A percentile compares a stretch with the other conserved stretches of the same genome.
phyloP scores from a whole-genome alignment of 352 stramenopile species.

The Phytophthora citricola region DNA sequence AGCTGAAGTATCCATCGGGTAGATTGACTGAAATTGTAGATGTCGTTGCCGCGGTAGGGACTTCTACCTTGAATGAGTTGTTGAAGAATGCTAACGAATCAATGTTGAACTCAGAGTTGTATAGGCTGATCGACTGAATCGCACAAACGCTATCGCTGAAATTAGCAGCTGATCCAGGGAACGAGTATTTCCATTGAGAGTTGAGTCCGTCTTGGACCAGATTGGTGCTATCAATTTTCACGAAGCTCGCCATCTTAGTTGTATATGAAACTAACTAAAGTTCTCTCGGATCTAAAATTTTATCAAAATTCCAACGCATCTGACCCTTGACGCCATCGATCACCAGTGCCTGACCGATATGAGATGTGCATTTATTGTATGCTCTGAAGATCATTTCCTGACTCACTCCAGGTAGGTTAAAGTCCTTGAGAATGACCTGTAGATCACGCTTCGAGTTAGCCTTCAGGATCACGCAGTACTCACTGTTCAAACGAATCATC shows the following conservation, averaged over 20 bases:
- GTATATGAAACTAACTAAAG: slow-evolving; percentile 15
- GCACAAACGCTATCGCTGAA: background rate
- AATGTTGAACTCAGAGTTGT: slow-evolving; percentile 18
- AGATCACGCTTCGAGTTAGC: slow-evolving; percentile 28
- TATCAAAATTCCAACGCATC: slow-evolving; percentile 17
- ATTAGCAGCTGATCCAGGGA: slow-evolving; percentile 7
- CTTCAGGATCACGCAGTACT: slow-evolving; percentile 7
- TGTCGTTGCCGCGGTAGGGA: slow-evolving; percentile 17
- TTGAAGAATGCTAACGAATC: slow-evolving; percentile 11
- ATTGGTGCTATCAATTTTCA: slow-evolving; percentile 20
- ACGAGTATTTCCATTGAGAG: slow-evolving; percentile 10
- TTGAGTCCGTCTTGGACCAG: slow-evolving; percentile 18
- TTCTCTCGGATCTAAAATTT: slow-evolving; percentile 4
- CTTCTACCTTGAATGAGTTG: slow-evolving; percentile 17
- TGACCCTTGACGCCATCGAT: slow-evolving; percentile 17
- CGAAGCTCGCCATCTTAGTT: slow-evolving; percentile 16
- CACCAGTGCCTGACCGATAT: slow-evolving; percentile 9
- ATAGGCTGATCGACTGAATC: slow-evolving; percentile 1
- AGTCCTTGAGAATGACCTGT: slow-evolving; percentile 20
- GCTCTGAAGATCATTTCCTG: background rate
- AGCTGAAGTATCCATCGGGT: slow-evolving; percentile 16
- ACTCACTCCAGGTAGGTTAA: slow-evolving; percentile 10
- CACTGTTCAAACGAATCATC: slow-evolving; percentile 9
- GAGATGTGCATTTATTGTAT: slow-evolving; percentile 4
- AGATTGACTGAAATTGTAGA: slow-evolving; percentile 9